Base-by-base conservation (phyloP, 352 stramenopile genomes). In the Globisporangium acanthophoron region DNA sequence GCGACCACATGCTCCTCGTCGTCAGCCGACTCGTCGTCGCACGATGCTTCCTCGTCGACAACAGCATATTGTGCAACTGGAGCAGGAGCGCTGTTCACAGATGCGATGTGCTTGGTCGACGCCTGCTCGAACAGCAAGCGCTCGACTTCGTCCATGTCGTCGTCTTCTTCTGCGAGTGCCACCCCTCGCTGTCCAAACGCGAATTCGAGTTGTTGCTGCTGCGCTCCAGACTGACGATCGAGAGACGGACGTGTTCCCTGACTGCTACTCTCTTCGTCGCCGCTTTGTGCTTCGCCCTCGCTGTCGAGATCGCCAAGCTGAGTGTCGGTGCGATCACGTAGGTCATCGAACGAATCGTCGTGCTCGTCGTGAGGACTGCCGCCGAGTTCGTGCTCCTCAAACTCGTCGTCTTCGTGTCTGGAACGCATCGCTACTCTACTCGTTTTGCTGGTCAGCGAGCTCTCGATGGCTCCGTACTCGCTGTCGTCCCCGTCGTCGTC, bases 121-220 rank as follows among this genome's bases (percentile, higher is more conserved):
- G 54, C 46, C 31, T 53, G 54, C 21, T 52, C 54, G 5, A 46
- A 44, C 16, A 60, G 18, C n/a, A 60, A 40, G 3, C 54, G 54
- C 44, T 60, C 54, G 29, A 60, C 54, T 46, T 60, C 54, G 35
- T 60, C 54, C 54, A 60, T 54, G n/a, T 61, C 52, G 41, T 69
- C 62, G 2, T 67, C 61, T 2, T 71, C 54, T 7, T 58, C 65
- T 39, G n/a, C 24, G 33, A 53, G 41, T 9, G 41, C 41, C 11
- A 3, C 21, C 0, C 43, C 43, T 1, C n/a, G 41, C 5, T 33
- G 41, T 12, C 18, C 53, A 33, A 49, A 15, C 12, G 40, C 40
- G 13, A 58, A 51, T 33, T n/a, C 29, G 15, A 20, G 15, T 5
- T 31, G 27, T 2, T 33, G 47, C 4, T 24, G 24, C 31, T 41